Percentiles rank a stretch among this genome's conserved stretches.
Conservation (phyloP, 768 basidiomycete species). For the Cystofilobasidium bisporidii region DNA sequence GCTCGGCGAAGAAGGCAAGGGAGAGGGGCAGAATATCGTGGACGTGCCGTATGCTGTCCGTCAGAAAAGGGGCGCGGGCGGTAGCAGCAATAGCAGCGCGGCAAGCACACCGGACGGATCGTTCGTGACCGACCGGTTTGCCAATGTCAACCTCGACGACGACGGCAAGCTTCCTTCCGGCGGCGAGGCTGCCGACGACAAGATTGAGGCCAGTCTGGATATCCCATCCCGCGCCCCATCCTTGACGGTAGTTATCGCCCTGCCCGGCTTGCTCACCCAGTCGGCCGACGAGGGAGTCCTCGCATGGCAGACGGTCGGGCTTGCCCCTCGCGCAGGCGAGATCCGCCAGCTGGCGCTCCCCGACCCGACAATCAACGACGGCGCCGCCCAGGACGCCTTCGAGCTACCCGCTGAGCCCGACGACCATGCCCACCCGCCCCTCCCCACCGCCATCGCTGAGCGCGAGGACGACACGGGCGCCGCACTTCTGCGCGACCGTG, state of each 20-base stretch:
- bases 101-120: neutral
- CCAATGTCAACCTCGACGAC: neutral
- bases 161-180: neutral
- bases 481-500: constrained; percentile 11
- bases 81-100: too few relatives aligned
- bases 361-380: neutral
- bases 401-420: neutral
- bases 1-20: neutral
- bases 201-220: neutral
- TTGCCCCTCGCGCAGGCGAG: neutral
- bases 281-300: constrained; percentile 40
- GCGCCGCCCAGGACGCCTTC: neutral
- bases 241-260: constrained; percentile 40
- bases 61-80: constrained; percentile 8
- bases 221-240: constrained; percentile 11
- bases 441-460: neutral
- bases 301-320: constrained; percentile 33
- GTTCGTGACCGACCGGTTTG: neutral
- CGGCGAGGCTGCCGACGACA: neutral
- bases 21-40: constrained; percentile 29
- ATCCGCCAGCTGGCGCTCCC: neutral
- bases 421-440: neutral
- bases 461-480: constrained; percentile 11
- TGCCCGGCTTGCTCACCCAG: constrained; percentile 43
- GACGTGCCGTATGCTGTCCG: constrained; percentile 31